phyloP scores from a whole-genome alignment of 768 basidiomycete species.

The Suillus placidus region DNA sequence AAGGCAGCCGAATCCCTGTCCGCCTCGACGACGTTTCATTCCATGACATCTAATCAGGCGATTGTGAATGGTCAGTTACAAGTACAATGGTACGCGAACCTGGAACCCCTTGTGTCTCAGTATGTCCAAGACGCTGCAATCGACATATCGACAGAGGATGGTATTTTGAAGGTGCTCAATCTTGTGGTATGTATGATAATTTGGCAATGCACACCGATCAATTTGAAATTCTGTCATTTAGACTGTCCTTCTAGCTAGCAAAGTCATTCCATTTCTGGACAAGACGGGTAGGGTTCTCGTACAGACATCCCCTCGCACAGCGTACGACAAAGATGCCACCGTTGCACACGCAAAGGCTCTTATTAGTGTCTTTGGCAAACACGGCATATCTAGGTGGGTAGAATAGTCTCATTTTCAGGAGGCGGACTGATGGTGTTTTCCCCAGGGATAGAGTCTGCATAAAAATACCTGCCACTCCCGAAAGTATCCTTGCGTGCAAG shows the following conservation, averaged over 20 bases:
- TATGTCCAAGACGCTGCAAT: constrained; percentile 21
- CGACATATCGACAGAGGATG: constrained; percentile 22
- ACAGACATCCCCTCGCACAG: constrained; percentile 46
- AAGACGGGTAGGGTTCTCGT: constrained; percentile 45
- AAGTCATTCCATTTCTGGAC: constrained; percentile 42
- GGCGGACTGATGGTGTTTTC: neutral
- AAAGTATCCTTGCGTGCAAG: constrained; percentile 52
- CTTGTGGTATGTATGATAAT: constrained; percentile 37
- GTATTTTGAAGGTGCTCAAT: constrained; percentile 40
- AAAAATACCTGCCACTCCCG: constrained; percentile 60
- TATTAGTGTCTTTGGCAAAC: constrained; percentile 42
- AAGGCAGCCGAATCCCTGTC: constrained; percentile 40
- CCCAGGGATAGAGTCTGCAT: constrained; percentile 53
- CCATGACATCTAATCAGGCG: constrained; percentile 57
- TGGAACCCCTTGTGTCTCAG: constrained; percentile 38
- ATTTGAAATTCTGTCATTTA: constrained; percentile 18
- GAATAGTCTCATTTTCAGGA: neutral
- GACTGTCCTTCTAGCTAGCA: constrained; percentile 49
- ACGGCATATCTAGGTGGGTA: constrained; percentile 44
- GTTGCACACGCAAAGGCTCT: constrained; percentile 46
- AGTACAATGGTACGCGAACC: constrained; percentile 32
- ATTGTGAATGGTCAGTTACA: constrained; percentile 41
- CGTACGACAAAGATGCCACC: constrained; percentile 44
- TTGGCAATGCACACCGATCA: neutral
- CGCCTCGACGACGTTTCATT: constrained; percentile 34